Conservation (phyloP, 176 grass and related monocot genomes). For the Echinochloa phyllopogon region DNA sequence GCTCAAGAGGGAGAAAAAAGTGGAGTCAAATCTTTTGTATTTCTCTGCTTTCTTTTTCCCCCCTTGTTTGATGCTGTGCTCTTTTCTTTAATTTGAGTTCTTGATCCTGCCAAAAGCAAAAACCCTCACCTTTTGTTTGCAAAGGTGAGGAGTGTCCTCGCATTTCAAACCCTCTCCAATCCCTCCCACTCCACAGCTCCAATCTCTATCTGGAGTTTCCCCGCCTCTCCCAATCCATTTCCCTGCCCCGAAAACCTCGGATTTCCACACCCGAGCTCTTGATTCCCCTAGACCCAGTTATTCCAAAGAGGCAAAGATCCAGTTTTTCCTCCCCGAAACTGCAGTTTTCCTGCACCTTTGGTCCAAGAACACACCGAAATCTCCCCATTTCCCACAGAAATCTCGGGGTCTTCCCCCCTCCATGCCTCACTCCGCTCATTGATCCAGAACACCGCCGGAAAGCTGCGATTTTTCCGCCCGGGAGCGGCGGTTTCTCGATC, state of each 20-base stretch:
- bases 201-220: slow-evolving; percentile 17
- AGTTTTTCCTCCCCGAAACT: slow-evolving; percentile 23
- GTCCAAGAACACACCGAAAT: slow-evolving; percentile 36
- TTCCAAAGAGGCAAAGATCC: slow-evolving; percentile 45
- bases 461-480: slow-evolving; percentile 41
- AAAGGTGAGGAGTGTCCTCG: slow-evolving; percentile 48
- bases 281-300: background rate
- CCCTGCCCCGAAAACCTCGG: slow-evolving; percentile 26
- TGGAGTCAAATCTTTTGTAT: slow-evolving; percentile 49
- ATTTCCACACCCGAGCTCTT: slow-evolving; percentile 24
- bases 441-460: slow-evolving; percentile 28
- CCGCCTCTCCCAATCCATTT: slow-evolving; percentile 1
- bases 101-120: slow-evolving; percentile 66
- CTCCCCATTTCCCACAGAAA: slow-evolving; percentile 33
- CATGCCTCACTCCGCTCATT: slow-evolving; percentile 16
- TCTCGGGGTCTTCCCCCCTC: slow-evolving; percentile 7
- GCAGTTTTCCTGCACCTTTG: slow-evolving; percentile 26
- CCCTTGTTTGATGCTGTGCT: slow-evolving; percentile 15
- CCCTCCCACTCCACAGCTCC: slow-evolving; percentile 32
- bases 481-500: slow-evolving; percentile 35
- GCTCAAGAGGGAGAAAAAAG: slow-evolving; percentile 8
- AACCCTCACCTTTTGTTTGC: slow-evolving; percentile 47
- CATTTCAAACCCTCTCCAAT: slow-evolving; percentile 44
- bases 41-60: slow-evolving; percentile 21
- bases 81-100: slow-evolving; percentile 70